A percentile compares a stretch with the other conserved stretches of the same genome.
Conservation (phyloP, 805 yeast species). For the Candida xiaguanensis region DNA sequence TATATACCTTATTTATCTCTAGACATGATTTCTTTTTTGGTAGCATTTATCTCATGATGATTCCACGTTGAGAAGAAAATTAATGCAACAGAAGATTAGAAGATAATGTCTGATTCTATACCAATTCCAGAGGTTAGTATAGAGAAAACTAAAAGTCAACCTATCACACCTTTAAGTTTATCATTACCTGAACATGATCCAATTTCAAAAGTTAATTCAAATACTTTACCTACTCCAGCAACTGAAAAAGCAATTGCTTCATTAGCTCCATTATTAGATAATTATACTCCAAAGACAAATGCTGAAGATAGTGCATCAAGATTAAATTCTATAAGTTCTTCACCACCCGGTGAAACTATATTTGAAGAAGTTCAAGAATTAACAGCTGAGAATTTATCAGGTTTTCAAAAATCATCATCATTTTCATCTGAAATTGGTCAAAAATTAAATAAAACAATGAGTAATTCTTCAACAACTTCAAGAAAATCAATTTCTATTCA, state of each 20-base stretch:
- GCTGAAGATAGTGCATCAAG: constrained; percentile 23
- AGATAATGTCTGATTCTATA: constrained; percentile 3
- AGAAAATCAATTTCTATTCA: constrained; percentile 30
- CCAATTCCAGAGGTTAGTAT: constrained; percentile 1
- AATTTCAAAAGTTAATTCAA: constrained; percentile 1
- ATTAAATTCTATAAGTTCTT: constrained; percentile 13
- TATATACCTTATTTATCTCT: background rate
- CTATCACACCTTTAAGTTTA: constrained; percentile 33
- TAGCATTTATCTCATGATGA: background rate
- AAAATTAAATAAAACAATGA: constrained; percentile 32
- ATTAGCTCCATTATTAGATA: constrained; percentile 73
- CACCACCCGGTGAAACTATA: constrained; percentile 11
- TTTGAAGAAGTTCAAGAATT: constrained; percentile 1
- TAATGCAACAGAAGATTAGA: constrained; percentile 2
- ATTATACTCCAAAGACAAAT: constrained; percentile 64
- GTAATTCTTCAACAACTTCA: constrained; percentile 32
- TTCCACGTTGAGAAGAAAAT: constrained; percentile 2
- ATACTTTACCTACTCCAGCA: constrained; percentile 19
- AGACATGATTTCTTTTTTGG: background rate
- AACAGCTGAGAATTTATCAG: constrained; percentile 13
- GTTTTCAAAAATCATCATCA: constrained; percentile 6
- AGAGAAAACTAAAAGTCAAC: constrained; percentile 15
- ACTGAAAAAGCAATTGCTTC: constrained; percentile 67
- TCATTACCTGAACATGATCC: constrained; percentile 5
- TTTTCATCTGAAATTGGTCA: constrained; percentile 6